Base-by-base conservation (phyloP, 1,284 basidiomycete genomes). In the Irpex rosettiformis region DNA sequence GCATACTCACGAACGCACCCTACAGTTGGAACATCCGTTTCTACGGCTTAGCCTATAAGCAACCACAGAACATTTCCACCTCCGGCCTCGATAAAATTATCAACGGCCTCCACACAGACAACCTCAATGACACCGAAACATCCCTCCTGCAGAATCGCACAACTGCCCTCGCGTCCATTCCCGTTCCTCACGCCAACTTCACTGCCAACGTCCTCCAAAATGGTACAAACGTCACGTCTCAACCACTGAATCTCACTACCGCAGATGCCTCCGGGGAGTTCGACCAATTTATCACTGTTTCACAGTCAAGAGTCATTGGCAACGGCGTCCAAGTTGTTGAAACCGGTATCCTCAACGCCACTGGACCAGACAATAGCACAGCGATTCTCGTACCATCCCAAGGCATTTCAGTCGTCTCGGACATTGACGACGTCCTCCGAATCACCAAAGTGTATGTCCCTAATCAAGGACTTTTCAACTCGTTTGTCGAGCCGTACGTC, bases 351-450 rank as follows among this genome's bases (percentile, higher is more conserved):
- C 24, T 65, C 33, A 63, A 68, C 62, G 64, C 64, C 27, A 65
- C 64, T 0, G 63, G 64, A 1, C 67, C 68, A 1, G 69, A 69
- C 8, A 72, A 72, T 51, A 65, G 67, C 52, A 71, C 70, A 1
- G 61, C 66, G 21, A 67, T 70, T 60, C 67, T 72, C 43, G 70
- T 71, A 0, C 70, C 70, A 0, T 42, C 59, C 0, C 42, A 53
- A 0, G 71, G 70, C n/a, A 64, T 70, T 54, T 70, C 70, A 7
- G 58, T 72, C 56, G 67, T 71, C 22, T 69, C 68, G 30, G 71
- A 72, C 63, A 71, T 71, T 52, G 71, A 72, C 65, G 71, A 72
- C 55, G 69, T 72, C 47, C 64, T 70, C 59, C 69, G 70, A 28
- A 67, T 71, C 55, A 72, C 70, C 10, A 66, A 70, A 58, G 70